A percentile compares a stretch with the other conserved stretches of the same genome.
Evolutionary conservation across 805 yeast species (phyloP).

Genomic region (Wickerhamomyces sydowiorum): DNA sequence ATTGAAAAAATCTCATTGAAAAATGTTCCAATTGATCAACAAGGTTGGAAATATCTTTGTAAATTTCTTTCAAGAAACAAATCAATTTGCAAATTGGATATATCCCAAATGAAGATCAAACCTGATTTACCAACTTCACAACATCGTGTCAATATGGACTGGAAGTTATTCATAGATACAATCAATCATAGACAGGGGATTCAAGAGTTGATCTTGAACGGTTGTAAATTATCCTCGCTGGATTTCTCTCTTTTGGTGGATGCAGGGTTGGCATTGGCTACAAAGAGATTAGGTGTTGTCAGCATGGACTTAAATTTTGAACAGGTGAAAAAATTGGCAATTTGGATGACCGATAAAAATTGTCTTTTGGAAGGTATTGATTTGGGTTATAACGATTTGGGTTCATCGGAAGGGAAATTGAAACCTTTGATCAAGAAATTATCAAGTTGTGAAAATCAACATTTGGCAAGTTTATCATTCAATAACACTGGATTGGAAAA

Average conservation of each 20-base stretch:
- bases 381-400: conserved; percentile 74
- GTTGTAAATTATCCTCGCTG: conserved; percentile 59
- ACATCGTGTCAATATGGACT: conserved; percentile 75
- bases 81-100: conserved; percentile 53
- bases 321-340: conserved; percentile 50
- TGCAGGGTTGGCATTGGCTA: conserved; percentile 46
- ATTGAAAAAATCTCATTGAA: conserved; percentile 71
- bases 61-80: conserved; percentile 65
- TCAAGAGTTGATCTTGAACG: conserved; percentile 74
- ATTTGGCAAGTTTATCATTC: conserved; percentile 44
- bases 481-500: conserved; percentile 57
- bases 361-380: conserved; percentile 62
- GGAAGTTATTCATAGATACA: conserved; percentile 72
- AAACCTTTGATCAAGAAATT: conserved; percentile 20
- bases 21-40: conserved; percentile 65
- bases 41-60: conserved; percentile 77
- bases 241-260: conserved; percentile 50
- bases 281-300: conserved; percentile 70
- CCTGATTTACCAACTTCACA: conserved; percentile 26
- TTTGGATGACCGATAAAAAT: conserved; percentile 47
- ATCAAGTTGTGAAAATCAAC: conserved; percentile 20
- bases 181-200: conserved; percentile 65
- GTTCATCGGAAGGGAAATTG: conserved; percentile 20
- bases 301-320: conserved; percentile 56
- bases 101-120: conserved; percentile 54